Evolutionary conservation across 2,329 filamentous ascomycete species (phyloP).

Genomic region (Daldinia sp.): DNA sequence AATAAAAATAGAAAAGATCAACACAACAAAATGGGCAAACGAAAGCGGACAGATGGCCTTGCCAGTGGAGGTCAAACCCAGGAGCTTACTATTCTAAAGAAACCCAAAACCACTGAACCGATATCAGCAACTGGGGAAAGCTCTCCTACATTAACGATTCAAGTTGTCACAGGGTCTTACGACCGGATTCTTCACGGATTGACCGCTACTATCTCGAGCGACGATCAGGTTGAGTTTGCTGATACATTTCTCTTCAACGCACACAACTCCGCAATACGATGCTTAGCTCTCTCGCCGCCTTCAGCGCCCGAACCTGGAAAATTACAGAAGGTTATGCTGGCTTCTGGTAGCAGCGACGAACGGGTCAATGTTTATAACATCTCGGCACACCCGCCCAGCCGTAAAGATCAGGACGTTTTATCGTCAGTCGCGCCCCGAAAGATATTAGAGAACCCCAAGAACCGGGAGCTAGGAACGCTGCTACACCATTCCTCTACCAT

Average conservation of each 20-base stretch:
- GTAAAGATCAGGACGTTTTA: conserved; percentile 65
- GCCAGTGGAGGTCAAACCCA: conserved; percentile 13
- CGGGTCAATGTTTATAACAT: conserved; percentile 94
- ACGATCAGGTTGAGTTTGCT: conserved; percentile 70
- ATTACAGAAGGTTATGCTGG: conserved; percentile 84
- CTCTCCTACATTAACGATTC: conserved; percentile 66
- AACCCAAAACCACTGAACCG: conserved; percentile 39
- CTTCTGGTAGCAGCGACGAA: conserved; percentile 92
- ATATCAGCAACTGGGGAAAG: conserved; percentile 37
- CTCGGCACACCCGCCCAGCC: conserved; percentile 71
- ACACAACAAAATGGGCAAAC: conserved; percentile 54
- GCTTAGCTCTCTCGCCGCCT: conserved; percentile 82
- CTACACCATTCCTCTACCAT: conserved; percentile 87
- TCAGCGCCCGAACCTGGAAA: conserved; percentile 68
- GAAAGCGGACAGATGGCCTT: conserved; percentile 55
- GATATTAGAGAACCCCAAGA: conserved; percentile 83
- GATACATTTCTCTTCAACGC: conserved; percentile 97
- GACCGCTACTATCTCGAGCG: conserved; percentile 72
- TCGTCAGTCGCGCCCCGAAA: conserved; percentile 75
- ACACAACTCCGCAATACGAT: conserved; percentile 88
- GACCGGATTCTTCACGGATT: conserved; percentile 92
- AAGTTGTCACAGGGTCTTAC: conserved; percentile 93
- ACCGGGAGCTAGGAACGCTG: conserved; percentile 86
- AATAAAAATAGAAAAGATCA: too few relatives aligned
- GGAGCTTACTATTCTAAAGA: conserved; percentile 36